Evolutionary conservation across 2,329 filamentous ascomycete species (phyloP), one percentile per base, ranked within the genome.

Genomic region (Aspergillus ruber): DNA sequence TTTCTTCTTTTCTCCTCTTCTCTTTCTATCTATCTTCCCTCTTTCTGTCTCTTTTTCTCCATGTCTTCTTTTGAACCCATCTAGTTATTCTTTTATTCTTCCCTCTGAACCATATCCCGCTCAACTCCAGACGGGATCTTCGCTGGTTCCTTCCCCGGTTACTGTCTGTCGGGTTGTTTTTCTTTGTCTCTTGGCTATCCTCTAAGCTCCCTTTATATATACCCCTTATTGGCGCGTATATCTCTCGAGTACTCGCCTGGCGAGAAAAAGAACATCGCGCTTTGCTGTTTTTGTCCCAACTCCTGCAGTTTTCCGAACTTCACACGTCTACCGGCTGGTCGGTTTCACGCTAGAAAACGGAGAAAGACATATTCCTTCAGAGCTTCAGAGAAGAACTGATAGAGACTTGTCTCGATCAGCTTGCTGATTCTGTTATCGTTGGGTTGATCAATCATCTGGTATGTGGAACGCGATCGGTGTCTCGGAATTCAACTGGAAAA

Each of bases 11-110:
- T 36, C 18, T 46, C 25, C 32, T 52, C 43, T 17, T 35, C 20
- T 42, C 39, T 40, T 18, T 9, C 42, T 48, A 15, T 48, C 50
- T 45, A 35, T 35, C 44, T n/a, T 41, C 45, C 45, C 27, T 44
- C 23, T 41, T 45, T 46, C 41, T 25, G 23, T 32, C 42, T 40
- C 17, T 36, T 33, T 21, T 39, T 12, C 3, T 18, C 7, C 17
- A 27, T 27, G 25, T 27, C 25, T 12, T 10, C 42, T 35, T 35
- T 41, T 39, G 25, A 27, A 33, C 41, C 33, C 23, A n/a, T 43
- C 25, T 12, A 27, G 18, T 32, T 36, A 32, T 13, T 36, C 21
- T 21, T 39, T 20, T 39, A 4, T 10, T 17, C 32, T 15, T 21
- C 27, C 17, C 27, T 21, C 41, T 42, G 23, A 42, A 42, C 15